A percentile compares a stretch with the other conserved stretches of the same genome.
phyloP scores from a whole-genome alignment of 2,329 filamentous ascomycete genomes.

The Furcasterigmium furcatum region DNA sequence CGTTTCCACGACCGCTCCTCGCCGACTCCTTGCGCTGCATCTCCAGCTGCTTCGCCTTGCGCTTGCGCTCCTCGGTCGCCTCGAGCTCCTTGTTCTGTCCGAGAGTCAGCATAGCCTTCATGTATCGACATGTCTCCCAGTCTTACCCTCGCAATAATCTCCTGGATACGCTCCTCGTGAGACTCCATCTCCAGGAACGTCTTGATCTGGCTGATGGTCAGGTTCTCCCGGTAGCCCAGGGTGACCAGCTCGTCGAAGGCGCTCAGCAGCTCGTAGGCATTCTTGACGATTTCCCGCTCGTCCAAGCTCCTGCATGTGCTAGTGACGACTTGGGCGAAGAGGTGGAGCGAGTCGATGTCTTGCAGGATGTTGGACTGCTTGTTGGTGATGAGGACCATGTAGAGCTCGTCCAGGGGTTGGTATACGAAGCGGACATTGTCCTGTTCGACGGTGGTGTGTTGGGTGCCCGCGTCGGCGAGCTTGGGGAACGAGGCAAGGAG shows the following conservation, averaged over 20 bases:
- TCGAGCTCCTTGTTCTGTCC: slow-evolving; percentile 94
- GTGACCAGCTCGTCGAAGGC: slow-evolving; percentile 98
- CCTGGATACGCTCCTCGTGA: slow-evolving; percentile 97
- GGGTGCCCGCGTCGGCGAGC: slow-evolving; percentile 90
- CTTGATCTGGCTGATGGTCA: slow-evolving; percentile 96
- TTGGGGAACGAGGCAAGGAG: slow-evolving; percentile 97
- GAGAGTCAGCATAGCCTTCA: slow-evolving; percentile 16
- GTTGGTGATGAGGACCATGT: slow-evolving; percentile 99
- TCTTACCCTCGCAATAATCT: slow-evolving; percentile 84
- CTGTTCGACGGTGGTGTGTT: slow-evolving; percentile 97
- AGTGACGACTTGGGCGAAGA: slow-evolving; percentile 95
- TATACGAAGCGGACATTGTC: slow-evolving; percentile 99
- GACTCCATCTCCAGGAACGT: slow-evolving; percentile 99
- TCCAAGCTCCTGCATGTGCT: slow-evolving; percentile 96
- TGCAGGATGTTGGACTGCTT: slow-evolving; percentile 98
- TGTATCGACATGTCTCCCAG: slow-evolving; percentile 16
- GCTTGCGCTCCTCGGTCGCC: slow-evolving; percentile 95
- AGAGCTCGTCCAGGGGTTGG: slow-evolving; percentile 97
- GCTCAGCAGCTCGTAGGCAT: slow-evolving; percentile 93
- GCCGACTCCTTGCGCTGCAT: slow-evolving; percentile 97
- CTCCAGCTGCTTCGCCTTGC: slow-evolving; percentile 97
- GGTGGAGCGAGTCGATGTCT: slow-evolving; percentile 96
- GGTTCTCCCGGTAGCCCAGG: slow-evolving; percentile 91
- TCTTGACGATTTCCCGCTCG: slow-evolving; percentile 89
- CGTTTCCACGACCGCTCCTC: slow-evolving; percentile 60